These are phyloP conservation scores for Trichoderma sp. DNA, from an alignment of 2,329 filamentous ascomycete species.

Conservation along the genomic window DNA sequence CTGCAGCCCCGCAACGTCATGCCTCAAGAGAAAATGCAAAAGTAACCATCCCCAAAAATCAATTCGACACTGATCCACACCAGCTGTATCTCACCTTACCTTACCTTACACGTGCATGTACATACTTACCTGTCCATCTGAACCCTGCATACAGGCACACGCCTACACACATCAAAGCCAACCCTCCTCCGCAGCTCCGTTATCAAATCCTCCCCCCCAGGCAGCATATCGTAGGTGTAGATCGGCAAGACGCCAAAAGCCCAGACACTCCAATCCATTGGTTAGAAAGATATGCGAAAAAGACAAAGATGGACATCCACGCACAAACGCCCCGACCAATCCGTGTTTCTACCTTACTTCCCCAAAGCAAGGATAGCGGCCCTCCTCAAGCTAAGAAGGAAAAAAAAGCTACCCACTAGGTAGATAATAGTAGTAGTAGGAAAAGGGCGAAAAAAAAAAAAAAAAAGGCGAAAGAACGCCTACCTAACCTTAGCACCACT, in stretches of 20 bases:
- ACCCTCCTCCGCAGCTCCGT: neutral
- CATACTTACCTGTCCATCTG: neutral
- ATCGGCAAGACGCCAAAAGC: constrained; percentile 9
- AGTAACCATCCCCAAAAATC: neutral
- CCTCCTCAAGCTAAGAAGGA: neutral
- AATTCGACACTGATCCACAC: neutral
- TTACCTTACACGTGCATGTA: too few species aligned
- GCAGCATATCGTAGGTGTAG: neutral
- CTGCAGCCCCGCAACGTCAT: constrained; percentile 16
- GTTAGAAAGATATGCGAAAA: neutral
- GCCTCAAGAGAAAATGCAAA: neutral
- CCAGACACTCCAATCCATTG: neutral
- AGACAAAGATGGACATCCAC: neutral
- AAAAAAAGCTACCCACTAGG: neutral
- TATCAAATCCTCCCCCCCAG: neutral
- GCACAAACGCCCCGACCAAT: neutral
- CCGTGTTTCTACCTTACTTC: neutral
- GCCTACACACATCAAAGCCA: neutral
- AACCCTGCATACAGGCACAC: neutral
- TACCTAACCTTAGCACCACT: too few species aligned
- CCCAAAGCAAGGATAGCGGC: constrained; percentile 27
- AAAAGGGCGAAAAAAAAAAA: too few species aligned
- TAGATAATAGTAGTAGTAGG: neutral
- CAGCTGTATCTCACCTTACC: neutral
- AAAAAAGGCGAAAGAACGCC: too few species aligned